phyloP scores from a whole-genome alignment of 1,284 basidiomycete genomes.

The Earliella scabrosa region DNA sequence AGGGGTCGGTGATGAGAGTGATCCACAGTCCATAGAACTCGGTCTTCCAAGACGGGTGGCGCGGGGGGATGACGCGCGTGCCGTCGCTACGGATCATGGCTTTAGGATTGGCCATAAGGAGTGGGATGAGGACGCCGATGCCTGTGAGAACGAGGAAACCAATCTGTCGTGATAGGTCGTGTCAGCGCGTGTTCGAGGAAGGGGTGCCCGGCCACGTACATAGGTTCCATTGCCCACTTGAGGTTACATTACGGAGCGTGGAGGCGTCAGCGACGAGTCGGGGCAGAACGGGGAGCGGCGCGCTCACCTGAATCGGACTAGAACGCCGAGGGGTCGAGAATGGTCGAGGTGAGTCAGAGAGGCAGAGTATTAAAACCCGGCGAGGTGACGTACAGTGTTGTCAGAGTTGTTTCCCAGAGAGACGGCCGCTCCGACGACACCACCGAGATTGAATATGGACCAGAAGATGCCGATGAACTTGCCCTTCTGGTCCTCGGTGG shows the following conservation, averaged over 20 bases:
- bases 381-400: slow-evolving; percentile 36
- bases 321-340: background rate
- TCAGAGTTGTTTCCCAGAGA: slow-evolving; percentile 56
- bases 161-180: slow-evolving; percentile 47
- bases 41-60: slow-evolving; percentile 73
- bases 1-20: slow-evolving; percentile 50
- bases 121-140: slow-evolving; percentile 65
- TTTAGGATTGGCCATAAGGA: slow-evolving; percentile 69
- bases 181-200: slow-evolving; percentile 1
- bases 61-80: slow-evolving; percentile 60
- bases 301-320: slow-evolving; percentile 39
- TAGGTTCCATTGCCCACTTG: slow-evolving; percentile 65
- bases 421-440: slow-evolving; percentile 65
- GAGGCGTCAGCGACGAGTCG: slow-evolving; percentile 23
- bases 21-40: slow-evolving; percentile 57
- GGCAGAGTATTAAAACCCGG: background rate
- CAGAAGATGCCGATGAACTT: slow-evolving; percentile 77
- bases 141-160: slow-evolving; percentile 73
- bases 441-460: slow-evolving; percentile 71
- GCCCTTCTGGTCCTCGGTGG: slow-evolving; percentile 80
- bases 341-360: background rate
- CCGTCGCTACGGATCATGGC: slow-evolving; percentile 76
- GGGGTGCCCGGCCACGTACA: slow-evolving; percentile 40
- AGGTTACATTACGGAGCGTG: slow-evolving; percentile 4
- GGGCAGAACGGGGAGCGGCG: too few species aligned